Evolutionary conservation across 2,329 filamentous ascomycete species (phyloP), one percentile per base, ranked within the genome.

Genomic region (Pseudodiploospora longispora): DNA sequence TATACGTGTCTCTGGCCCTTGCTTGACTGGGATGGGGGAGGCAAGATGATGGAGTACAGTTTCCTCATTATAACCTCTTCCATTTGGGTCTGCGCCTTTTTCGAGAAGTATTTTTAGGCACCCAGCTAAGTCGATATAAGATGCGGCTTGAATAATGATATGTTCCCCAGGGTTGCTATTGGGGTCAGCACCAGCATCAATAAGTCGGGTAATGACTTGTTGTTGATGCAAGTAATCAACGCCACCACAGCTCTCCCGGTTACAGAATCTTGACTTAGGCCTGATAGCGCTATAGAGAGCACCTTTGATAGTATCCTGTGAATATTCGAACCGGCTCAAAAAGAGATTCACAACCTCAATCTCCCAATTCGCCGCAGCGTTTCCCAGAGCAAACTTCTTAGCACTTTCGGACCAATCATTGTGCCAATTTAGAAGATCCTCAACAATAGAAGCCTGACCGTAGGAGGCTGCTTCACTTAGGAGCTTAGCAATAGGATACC

Each of bases 81-180:
- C n/a, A 40, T 59, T 55, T 7, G 54, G 43, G 29, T 58, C 46
- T n/a, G 50, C 55, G 6, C 57, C 58, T 27, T 50, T 54, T 36
- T 55, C 55, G 12, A 60, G 51, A 1, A 59, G 46, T 3, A 36
- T 48, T 38, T 47, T 53, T 3, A 59, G 42, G 4, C 44, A 53
- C 6, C 52, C 52, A 4, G 47, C 40, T 4, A 48, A 45, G 29
- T 50, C 42, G 19, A 32, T 36, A 8, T 19, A 40, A 3, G 10
- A 5, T 7, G 51, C 51, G 12, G 41, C 40, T 10, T 27, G 19
- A 30, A 40, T 40, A 4, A 56, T 36, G 5, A 52, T 30, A 36
- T 35, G 41, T 4, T 6, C 9, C 19, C 30, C 27, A 4, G 41
- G 6, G 4, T 6, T 27, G 28, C 35, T n/a, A 19, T 58, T 51